Evolutionary conservation across 2,329 filamentous ascomycete genomes (phyloP), one percentile per base, ranked within the genome.

Genomic region (Colletotrichum sp.): DNA sequence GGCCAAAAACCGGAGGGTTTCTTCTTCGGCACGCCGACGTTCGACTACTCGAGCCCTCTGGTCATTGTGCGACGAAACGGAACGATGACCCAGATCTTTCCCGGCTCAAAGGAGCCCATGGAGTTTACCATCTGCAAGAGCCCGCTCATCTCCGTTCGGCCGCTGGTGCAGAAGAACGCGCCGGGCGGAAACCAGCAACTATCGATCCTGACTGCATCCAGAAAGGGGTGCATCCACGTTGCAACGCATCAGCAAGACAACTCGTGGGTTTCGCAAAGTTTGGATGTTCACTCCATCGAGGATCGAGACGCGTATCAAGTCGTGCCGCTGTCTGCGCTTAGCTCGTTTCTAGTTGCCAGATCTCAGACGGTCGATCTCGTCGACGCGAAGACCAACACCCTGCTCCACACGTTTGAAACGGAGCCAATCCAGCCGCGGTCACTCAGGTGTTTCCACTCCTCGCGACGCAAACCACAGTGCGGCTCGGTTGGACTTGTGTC

Each of bases 11-110:
- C 92, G 1, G 88, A 91, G 55, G 88, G 92, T 1, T 92, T 95
- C 80, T 92, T 93, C 74, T 95, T 96, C 78, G 87, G 87, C 0
- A 84, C 87, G 8, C 82, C 83, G 30, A 82, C 83, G 28, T 80
- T 80, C 26, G 80, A 81, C 18, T 73, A 81, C 2, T 81, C 86
- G 1, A 87, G 88, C 2, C 86, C 87, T 13, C 82, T 95, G 2
- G 81, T 95, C 10, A 81, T 95, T 9, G 88, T 95, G 8, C 91
- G 91, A 43, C 88, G 90, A 18, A 92, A 93, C 69, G 94, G 94
- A 1, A 87, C 88, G 5, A 85, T 95, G 80, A 88, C 88, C 0
- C 92, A 94, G 79, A 83, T 93, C 13, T 86, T 87, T 65, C 83
- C 90, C 18, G 88, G 87, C 18, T 84, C 82, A 32, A 86, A 84